Percentiles rank a stretch among this genome's conserved stretches.
Evolutionary conservation across 257 asterid genomes (phyloP).

Genomic region (Eucommia ulmoides): DNA sequence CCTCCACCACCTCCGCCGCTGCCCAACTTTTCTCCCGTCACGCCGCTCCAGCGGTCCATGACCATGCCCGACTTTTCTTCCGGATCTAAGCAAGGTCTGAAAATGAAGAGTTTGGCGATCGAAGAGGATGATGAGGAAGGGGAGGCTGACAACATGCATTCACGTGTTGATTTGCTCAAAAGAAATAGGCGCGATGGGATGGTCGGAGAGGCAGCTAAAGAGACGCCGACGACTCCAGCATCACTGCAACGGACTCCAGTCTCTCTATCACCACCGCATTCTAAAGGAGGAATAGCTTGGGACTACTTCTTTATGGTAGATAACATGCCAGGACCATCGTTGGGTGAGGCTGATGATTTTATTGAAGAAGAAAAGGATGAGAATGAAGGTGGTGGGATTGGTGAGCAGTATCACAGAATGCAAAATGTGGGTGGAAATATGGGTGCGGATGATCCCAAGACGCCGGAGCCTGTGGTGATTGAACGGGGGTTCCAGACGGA

Average conservation of each 20-base stretch:
- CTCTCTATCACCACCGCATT: constrained; percentile 43
- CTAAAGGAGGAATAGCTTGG: constrained; percentile 66
- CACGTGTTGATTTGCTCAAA: constrained; percentile 11
- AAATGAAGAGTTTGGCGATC: constrained; percentile 36
- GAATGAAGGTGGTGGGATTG: constrained; percentile 36
- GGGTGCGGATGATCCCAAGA: constrained; percentile 26
- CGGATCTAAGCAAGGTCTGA: constrained; percentile 27
- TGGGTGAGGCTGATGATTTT: constrained; percentile 35
- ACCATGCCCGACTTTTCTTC: constrained; percentile 56
- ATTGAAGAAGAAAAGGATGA: constrained; percentile 24
- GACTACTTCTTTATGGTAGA: constrained; percentile 64
- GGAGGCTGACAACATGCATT: constrained; percentile 22
- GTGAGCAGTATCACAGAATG: constrained; percentile 11
- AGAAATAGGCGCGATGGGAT: constrained; percentile 30
- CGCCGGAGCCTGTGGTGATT: constrained; percentile 58
- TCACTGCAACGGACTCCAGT: constrained; percentile 21
- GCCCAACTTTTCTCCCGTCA: constrained; percentile 66
- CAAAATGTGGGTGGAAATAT: constrained; percentile 22
- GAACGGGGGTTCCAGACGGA: constrained; percentile 29
- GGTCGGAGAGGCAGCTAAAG: constrained; percentile 15
- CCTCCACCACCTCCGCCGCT: constrained; percentile 90
- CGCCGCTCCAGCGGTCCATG: constrained; percentile 60
- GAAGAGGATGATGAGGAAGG: constrained; percentile 39
- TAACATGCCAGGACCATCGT: constrained; percentile 23
- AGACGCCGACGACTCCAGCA: constrained; percentile 17